Evolutionary conservation across 768 basidiomycete genomes (phyloP), one percentile per base, ranked within the genome.

Genomic region (Termitomyces sp.): DNA sequence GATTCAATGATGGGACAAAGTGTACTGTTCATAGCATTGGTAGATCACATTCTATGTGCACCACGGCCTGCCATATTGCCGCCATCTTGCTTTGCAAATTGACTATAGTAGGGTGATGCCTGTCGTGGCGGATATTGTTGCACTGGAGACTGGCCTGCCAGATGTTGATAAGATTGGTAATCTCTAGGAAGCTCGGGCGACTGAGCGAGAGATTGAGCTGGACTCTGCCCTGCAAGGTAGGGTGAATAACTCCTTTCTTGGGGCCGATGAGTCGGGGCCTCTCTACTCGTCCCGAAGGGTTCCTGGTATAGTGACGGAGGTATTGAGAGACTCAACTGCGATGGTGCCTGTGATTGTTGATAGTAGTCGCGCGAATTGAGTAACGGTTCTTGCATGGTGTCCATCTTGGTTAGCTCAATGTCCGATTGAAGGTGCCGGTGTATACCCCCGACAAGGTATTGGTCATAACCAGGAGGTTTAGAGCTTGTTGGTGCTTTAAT

Each of bases 251-350:
- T 65, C 20, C 73, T 63, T 58, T 74, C 74, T 68, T 75, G 78
- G 5, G 85, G 86, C 56, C 88, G 77, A 65, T 89, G 86, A 1
- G 83, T 66, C 1, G 88, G 82, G 5, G 86, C 86, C 63, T 87
- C 83, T 47, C 85, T 75, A 4, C 72, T 76, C 12, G 75, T 73
- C 64, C 58, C 72, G 56, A 60, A 60, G 57, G 66, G 56, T 61
- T 72, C 54, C 60, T 75, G 62, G 58, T 79, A 73, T 64, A 81
- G 63, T 66, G 80, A 70, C 1, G 75, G 74, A 2, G 81, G 78
- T 4, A 76, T 68, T 9, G 75, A 68, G 7, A 77, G 70, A 20
- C 75, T 58, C 16, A 75, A 73, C 42, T 77, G 74, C 2, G 77
- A 77, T 52, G 64, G 65, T 12, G 64, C 71, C 51, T 74, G 69